Conservation (phyloP, 1,284 basidiomycete genomes). For the Kalmanozyma brasiliensis region DNA sequence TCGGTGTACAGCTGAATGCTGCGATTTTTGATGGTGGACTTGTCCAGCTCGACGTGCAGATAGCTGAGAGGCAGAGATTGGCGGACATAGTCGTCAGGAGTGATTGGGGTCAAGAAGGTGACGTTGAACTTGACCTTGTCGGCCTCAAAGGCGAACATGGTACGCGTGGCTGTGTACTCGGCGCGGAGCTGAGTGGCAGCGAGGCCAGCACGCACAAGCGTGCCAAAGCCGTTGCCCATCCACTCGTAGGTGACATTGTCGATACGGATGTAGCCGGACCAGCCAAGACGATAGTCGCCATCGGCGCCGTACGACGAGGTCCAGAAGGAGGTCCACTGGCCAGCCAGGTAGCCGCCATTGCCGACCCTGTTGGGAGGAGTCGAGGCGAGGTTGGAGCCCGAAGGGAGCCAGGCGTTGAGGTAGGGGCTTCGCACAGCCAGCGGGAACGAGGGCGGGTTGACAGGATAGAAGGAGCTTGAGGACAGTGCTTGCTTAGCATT, state of each 20-base stretch:
- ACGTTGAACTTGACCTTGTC: constrained; percentile 60
- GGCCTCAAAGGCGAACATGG: constrained; percentile 63
- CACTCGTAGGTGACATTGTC: constrained; percentile 61
- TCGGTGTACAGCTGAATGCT: constrained; percentile 59
- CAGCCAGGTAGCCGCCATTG: constrained; percentile 60
- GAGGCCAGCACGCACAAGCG: constrained; percentile 46
- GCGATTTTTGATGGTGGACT: constrained; percentile 33
- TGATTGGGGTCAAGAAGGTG: constrained; percentile 64
- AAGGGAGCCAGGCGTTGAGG: constrained; percentile 60
- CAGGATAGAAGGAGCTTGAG: constrained; percentile 55
- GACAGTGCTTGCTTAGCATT: constrained; percentile 31
- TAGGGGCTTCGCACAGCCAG: constrained; percentile 61
- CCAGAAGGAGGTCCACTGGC: constrained; percentile 61
- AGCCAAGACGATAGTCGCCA: constrained; percentile 60
- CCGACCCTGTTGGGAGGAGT: constrained; percentile 61
- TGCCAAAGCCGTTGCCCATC: constrained; percentile 64
- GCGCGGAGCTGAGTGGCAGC: constrained; percentile 59
- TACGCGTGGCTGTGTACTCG: constrained; percentile 62
- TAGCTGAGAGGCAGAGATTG: constrained; percentile 65
- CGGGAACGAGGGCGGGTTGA: constrained; percentile 62
- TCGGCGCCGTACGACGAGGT: constrained; percentile 63
- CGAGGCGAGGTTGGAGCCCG: constrained; percentile 41
- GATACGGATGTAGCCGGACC: constrained; percentile 59
- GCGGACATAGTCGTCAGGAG: constrained; percentile 60
- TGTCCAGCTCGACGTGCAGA: constrained; percentile 59